Conservation (phyloP, 495 filamentous ascomycete genomes). For the Ascodesmis nigricans region DNA sequence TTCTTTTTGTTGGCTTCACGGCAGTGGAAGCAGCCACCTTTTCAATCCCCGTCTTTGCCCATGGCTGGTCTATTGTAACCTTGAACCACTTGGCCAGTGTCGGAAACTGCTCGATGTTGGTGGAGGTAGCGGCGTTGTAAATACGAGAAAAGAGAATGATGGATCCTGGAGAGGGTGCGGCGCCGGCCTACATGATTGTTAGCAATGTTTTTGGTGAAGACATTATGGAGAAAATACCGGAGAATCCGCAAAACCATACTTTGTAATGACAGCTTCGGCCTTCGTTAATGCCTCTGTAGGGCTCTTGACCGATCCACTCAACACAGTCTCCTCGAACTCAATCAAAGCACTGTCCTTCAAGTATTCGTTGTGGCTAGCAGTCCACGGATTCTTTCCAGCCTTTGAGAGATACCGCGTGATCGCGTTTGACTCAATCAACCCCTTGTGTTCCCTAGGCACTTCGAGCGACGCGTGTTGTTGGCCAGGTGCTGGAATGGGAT, state of each 20-base stretch:
- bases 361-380: constrained; percentile 7
- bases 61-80: constrained; percentile 8
- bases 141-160: constrained; percentile 20
- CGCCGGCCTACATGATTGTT: constrained; percentile 12
- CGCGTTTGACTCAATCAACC: constrained; percentile 19
- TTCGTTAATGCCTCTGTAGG: neutral
- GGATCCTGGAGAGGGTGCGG: constrained; percentile 17
- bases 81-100: constrained; percentile 15
- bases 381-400: constrained; percentile 14
- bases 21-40: constrained; percentile 13
- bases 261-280: constrained; percentile 3
- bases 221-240: neutral
- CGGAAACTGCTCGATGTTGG: constrained; percentile 5
- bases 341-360: constrained; percentile 19
- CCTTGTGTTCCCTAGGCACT: constrained; percentile 16
- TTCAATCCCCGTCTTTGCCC: constrained; percentile 18
- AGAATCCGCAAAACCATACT: neutral
- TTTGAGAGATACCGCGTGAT: constrained; percentile 21
- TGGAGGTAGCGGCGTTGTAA: constrained; percentile 13
- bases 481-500: constrained; percentile 8
- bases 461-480: constrained; percentile 15
- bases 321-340: constrained; percentile 19
- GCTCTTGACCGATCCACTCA: neutral
- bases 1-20: constrained; percentile 9
- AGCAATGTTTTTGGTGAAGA: no score